Evolutionary conservation across 495 filamentous ascomycete species (phyloP).

Genomic region (Talaromyces liani): DNA sequence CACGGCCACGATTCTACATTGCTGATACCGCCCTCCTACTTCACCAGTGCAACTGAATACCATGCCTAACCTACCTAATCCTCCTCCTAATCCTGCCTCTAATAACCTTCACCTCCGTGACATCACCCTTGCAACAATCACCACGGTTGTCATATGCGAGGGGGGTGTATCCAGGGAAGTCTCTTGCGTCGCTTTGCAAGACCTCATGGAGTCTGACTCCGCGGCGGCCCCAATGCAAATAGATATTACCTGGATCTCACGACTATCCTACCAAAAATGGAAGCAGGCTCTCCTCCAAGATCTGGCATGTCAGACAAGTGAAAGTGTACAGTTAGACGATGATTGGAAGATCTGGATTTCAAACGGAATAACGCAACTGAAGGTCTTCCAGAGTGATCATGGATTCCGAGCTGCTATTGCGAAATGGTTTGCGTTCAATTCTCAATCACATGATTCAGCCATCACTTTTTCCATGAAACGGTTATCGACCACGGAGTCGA

Average conservation of each 20-base stretch:
- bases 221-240: not conserved
- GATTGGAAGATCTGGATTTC: not conserved
- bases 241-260: not conserved
- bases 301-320: not conserved
- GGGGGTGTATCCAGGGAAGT: not conserved
- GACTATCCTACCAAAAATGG: not conserved
- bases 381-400: not conserved
- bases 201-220: slow-evolving; percentile 7
- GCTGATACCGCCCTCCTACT: not conserved
- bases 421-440: not conserved
- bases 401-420: not conserved
- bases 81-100: not conserved
- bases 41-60: not conserved
- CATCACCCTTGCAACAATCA: not conserved
- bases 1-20: not conserved
- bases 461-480: not conserved
- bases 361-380: not conserved
- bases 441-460: not conserved
- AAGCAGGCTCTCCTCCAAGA: not conserved
- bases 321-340: too few species aligned
- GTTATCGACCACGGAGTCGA: not conserved
- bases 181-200: not conserved
- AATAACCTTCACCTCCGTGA: not conserved
- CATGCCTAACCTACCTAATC: not conserved
- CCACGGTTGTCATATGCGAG: not conserved